Evolutionary conservation across 1,284 basidiomycete genomes (phyloP).

Genomic region (Cutaneotrichosporon sp.): DNA sequence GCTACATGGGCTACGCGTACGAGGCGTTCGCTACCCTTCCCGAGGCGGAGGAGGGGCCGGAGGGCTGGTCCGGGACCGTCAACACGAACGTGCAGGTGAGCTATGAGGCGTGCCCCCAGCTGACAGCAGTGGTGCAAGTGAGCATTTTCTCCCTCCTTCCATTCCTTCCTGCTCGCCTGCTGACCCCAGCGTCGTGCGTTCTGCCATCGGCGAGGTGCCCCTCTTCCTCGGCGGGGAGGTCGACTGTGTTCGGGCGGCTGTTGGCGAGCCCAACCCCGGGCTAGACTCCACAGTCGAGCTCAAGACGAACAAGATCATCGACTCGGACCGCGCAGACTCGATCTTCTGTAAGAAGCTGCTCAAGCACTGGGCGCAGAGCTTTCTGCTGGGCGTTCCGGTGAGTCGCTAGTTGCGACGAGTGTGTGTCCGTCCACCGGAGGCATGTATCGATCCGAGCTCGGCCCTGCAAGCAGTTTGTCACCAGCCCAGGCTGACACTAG

Average conservation of each 20-base stretch:
- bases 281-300: constrained; percentile 71
- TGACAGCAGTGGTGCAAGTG: constrained; percentile 72
- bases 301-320: constrained; percentile 85
- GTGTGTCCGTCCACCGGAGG: too few species aligned
- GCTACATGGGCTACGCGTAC: constrained; percentile 52
- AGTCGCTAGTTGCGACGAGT: constrained; percentile 37
- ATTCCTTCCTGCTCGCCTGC: not conserved
- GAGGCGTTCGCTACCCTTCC: constrained; percentile 47
- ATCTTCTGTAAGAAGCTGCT: constrained; percentile 91
- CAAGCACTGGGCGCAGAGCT: constrained; percentile 95
- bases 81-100: constrained; percentile 77
- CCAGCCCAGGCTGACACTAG: constrained; percentile 57
- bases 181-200: constrained; percentile 69
- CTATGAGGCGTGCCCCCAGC: not conserved
- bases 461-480: too few species aligned
- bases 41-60: constrained; percentile 51
- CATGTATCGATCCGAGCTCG: too few species aligned
- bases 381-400: constrained; percentile 85
- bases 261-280: constrained; percentile 39
- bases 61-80: constrained; percentile 80
- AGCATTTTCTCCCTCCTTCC: constrained; percentile 10
- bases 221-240: constrained; percentile 92
- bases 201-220: constrained; percentile 77
- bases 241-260: constrained; percentile 70
- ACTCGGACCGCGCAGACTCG: constrained; percentile 66